Evolutionary conservation across 768 basidiomycete genomes (phyloP).

Genomic region (Solioccasus polychromus): DNA sequence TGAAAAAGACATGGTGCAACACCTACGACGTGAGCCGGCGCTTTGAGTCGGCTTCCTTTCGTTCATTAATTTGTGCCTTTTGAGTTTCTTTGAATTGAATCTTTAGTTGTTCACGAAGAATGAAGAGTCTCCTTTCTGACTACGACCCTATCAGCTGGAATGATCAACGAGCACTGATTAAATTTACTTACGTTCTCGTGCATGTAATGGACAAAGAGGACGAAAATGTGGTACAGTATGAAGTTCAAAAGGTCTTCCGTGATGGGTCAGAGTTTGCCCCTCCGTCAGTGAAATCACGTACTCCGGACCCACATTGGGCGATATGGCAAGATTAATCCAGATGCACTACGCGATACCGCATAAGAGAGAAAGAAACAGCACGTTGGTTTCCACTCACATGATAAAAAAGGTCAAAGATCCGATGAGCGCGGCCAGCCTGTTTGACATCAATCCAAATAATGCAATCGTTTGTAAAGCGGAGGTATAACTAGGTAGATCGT

Average conservation of each 20-base stretch:
- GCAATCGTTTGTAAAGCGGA: constrained; percentile 54
- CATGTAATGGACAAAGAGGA: constrained; percentile 74
- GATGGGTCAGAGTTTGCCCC: constrained; percentile 5
- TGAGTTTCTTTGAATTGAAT: constrained; percentile 67
- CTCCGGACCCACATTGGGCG: constrained; percentile 36
- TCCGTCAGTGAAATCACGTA: constrained; percentile 21
- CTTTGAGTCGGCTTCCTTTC: constrained; percentile 76
- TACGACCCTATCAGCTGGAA: constrained; percentile 4
- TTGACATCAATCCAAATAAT: constrained; percentile 66
- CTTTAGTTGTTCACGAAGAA: constrained; percentile 72
- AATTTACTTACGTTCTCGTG: constrained; percentile 50
- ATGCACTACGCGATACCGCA: constrained; percentile 25
- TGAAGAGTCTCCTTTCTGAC: constrained; percentile 63
- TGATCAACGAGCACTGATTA: background rate
- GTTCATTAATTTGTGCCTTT: constrained; percentile 73
- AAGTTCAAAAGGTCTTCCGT: constrained; percentile 62
- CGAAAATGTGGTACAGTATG: constrained; percentile 73
- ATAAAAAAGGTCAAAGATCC: constrained; percentile 57
- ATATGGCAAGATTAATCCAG: constrained; percentile 38
- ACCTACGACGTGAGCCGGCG: constrained; percentile 75
- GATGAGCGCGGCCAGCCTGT: constrained; percentile 62
- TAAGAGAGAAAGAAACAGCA: constrained; percentile 17
- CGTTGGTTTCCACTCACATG: constrained; percentile 36
- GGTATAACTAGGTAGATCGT: constrained; percentile 22
- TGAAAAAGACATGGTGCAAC: constrained; percentile 7